Percentiles rank a stretch among this genome's conserved stretches.
Conservation (phyloP, 306 rosid species). For the Gynostemma pentaphyllum region DNA sequence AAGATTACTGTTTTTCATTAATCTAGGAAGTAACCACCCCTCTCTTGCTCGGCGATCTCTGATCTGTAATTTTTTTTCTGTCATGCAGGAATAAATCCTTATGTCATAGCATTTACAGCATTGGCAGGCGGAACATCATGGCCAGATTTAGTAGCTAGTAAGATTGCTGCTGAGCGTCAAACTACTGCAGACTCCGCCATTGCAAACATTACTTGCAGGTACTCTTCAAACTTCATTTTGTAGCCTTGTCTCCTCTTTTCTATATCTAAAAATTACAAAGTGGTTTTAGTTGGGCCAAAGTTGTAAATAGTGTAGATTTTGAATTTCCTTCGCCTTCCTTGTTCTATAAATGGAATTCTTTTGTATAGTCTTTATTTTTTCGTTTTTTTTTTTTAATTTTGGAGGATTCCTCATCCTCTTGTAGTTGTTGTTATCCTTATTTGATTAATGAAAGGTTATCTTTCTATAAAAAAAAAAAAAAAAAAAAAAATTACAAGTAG, state of each 20-base stretch:
- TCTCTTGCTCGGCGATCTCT: background rate
- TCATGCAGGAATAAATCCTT: slow-evolving; percentile 75
- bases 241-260: background rate
- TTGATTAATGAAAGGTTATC: no score
- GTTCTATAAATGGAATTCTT: no score
- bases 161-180: slow-evolving; percentile 96
- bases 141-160: slow-evolving; percentile 99
- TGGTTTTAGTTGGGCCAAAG: no score
- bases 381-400: no score
- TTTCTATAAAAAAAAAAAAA: no score
- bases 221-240: slow-evolving; percentile 11
- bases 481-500: no score
- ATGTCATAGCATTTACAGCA: slow-evolving; percentile 92
- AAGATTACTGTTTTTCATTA: background rate
- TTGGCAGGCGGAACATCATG: slow-evolving; percentile 89
- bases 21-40: background rate
- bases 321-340: no score
- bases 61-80: background rate
- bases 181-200: slow-evolving; percentile 89
- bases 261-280: background rate
- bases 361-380: background rate
- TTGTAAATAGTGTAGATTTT: no score
- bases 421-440: no score
- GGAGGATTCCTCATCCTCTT: no score
- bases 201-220: slow-evolving; percentile 99